Percentiles rank a stretch among this genome's conserved stretches.
phyloP scores from a whole-genome alignment of 2,329 filamentous ascomycete species.

The Tolypocladium paradoxum region DNA sequence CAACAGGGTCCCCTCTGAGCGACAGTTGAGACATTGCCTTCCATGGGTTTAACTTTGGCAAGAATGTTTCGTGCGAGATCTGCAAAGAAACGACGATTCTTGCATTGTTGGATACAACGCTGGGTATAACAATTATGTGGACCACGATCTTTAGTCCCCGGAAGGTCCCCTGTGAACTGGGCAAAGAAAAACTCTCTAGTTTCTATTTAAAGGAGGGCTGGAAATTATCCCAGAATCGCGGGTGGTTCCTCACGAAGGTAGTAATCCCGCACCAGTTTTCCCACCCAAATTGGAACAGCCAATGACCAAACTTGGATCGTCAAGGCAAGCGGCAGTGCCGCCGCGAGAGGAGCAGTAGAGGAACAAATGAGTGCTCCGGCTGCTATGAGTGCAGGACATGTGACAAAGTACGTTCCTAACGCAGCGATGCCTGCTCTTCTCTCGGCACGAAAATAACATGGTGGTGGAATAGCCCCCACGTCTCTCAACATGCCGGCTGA shows the following conservation, averaged over 20 bases:
- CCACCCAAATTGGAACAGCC: neutral
- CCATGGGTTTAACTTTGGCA: no score
- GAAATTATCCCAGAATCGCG: neutral
- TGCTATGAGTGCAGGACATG: neutral
- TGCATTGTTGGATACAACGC: no score
- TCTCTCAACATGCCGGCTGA: neutral
- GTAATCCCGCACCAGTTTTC: neutral
- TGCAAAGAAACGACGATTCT: no score
- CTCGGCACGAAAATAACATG: neutral
- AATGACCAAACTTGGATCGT: neutral
- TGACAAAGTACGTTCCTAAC: neutral
- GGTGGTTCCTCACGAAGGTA: neutral
- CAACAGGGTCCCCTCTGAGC: neutral
- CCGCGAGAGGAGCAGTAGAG: neutral
- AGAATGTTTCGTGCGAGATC: no score
- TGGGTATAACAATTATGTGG: no score
- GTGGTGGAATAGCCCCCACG: slow-evolving; percentile 2
- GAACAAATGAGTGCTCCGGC: neutral
- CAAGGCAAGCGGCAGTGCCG: neutral
- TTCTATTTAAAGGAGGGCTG: no score
- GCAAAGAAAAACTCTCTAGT: no score
- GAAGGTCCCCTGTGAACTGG: no score
- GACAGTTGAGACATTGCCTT: neutral
- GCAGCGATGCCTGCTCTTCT: neutral
- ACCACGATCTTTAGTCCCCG: no score